Conservation (phyloP, 306 rosid genomes). For the Vigna nakashimae region DNA sequence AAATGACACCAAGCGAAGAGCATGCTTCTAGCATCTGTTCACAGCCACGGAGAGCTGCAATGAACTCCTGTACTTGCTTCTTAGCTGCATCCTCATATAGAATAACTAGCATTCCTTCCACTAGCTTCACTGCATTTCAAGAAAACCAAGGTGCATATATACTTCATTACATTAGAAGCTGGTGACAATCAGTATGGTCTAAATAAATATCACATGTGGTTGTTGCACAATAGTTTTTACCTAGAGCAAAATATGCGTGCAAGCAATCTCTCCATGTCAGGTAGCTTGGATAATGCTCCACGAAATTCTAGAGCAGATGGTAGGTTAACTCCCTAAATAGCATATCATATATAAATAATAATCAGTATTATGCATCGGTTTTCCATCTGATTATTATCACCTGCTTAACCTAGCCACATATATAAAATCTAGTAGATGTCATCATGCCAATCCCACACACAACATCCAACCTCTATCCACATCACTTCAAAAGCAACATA, state of each 20-base stretch:
- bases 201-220: slow-evolving; percentile 12
- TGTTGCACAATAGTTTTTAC: slow-evolving; percentile 51
- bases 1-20: slow-evolving; percentile 65
- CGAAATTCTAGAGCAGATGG: slow-evolving; percentile 75
- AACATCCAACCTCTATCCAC: slow-evolving; percentile 6
- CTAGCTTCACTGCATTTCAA: slow-evolving; percentile 74
- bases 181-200: slow-evolving; percentile 18
- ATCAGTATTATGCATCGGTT: slow-evolving; percentile 16
- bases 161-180: slow-evolving; percentile 40
- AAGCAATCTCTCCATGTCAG: slow-evolving; percentile 90
- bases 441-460: neutral
- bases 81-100: slow-evolving; percentile 92
- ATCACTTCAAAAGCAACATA: slow-evolving; percentile 32
- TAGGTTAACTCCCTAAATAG: slow-evolving; percentile 77
- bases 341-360: slow-evolving; percentile 40
- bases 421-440: slow-evolving; percentile 8
- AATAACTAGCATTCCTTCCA: slow-evolving; percentile 90
- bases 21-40: slow-evolving; percentile 82
- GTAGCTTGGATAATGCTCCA: slow-evolving; percentile 68
- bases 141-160: slow-evolving; percentile 45
- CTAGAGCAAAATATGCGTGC: slow-evolving; percentile 78
- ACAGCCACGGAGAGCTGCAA: slow-evolving; percentile 84
- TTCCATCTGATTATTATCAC: neutral
- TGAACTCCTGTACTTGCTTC: slow-evolving; percentile 82
- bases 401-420: slow-evolving; percentile 29